These are phyloP conservation scores for Pseudocercospora eumusae DNA, from an alignment of 2,329 filamentous ascomycete species.

Conservation along the genomic window DNA sequence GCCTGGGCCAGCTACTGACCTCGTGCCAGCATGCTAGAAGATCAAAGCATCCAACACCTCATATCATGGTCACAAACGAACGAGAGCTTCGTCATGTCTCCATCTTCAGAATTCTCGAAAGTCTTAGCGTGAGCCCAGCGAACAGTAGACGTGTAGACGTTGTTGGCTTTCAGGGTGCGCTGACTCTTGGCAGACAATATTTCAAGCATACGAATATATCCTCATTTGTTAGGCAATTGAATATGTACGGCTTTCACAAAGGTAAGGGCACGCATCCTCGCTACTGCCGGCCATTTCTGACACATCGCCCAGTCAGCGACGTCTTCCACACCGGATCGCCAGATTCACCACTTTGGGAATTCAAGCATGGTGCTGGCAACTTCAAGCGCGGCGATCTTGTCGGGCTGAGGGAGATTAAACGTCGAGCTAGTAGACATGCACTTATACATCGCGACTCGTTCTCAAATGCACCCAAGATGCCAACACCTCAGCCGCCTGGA, in stretches of 20 bases:
- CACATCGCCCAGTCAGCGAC: slow-evolving; percentile 72
- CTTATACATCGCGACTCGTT: slow-evolving; percentile 91
- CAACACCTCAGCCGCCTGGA: slow-evolving; percentile 78
- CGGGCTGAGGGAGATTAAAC: slow-evolving; percentile 90
- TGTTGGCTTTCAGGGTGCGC: slow-evolving; percentile 14
- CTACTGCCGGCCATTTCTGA: background rate
- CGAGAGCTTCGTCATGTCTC: slow-evolving; percentile 99
- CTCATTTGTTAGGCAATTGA: slow-evolving; percentile 94
- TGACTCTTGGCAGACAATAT: slow-evolving; percentile 69
- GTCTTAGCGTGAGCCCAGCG: slow-evolving; percentile 78
- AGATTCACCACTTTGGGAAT: slow-evolving; percentile 95
- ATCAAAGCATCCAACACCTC: slow-evolving; percentile 85
- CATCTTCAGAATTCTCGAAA: slow-evolving; percentile 95
- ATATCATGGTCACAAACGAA: slow-evolving; percentile 94
- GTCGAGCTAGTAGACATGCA: slow-evolving; percentile 87
- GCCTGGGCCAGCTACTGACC: slow-evolving; percentile 30
- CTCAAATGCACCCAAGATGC: slow-evolving; percentile 66
- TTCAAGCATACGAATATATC: slow-evolving; percentile 99
- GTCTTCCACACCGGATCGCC: slow-evolving; percentile 95
- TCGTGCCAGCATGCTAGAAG: slow-evolving; percentile 82
- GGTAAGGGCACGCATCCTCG: slow-evolving; percentile 55
- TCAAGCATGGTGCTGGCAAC: slow-evolving; percentile 95
- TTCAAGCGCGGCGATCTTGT: slow-evolving; percentile 94
- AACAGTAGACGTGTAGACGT: slow-evolving; percentile 29
- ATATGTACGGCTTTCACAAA: slow-evolving; percentile 99